Evolutionary conservation across 345 rosid species (phyloP).

Genomic region (Erucastrum elatum): DNA sequence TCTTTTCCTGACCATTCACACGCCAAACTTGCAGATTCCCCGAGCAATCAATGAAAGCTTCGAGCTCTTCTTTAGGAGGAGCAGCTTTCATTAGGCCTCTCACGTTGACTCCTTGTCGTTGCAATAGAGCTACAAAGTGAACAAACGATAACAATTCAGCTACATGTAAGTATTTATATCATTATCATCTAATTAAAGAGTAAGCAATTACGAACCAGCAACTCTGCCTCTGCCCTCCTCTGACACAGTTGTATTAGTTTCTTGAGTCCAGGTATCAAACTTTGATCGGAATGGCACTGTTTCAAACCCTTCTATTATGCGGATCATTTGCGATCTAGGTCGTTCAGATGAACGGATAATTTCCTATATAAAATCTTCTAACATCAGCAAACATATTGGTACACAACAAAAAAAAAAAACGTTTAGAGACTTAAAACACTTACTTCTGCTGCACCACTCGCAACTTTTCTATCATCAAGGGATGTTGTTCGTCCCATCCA

Average conservation of each 20-base stretch:
- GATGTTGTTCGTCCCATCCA: conserved; percentile 48
- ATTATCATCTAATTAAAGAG: not conserved
- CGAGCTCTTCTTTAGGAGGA: conserved; percentile 81
- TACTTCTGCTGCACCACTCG: conserved; percentile 42
- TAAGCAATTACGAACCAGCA: conserved; percentile 64
- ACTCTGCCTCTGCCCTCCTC: conserved; percentile 99
- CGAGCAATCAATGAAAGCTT: conserved; percentile 83
- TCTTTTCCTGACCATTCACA: conserved; percentile 74
- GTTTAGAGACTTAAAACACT: not conserved
- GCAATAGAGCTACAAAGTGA: conserved; percentile 62
- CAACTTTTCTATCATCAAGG: conserved; percentile 44
- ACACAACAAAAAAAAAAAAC: not conserved
- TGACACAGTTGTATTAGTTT: conserved; percentile 67
- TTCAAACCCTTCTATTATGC: conserved; percentile 96
- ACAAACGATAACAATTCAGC: not conserved
- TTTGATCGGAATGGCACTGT: conserved; percentile 80
- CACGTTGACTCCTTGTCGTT: conserved; percentile 91
- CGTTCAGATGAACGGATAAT: conserved; percentile 56
- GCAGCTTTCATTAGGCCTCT: conserved; percentile 83
- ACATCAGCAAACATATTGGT: conserved; percentile 21
- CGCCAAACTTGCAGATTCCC: conserved; percentile 97
- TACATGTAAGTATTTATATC: not conserved
- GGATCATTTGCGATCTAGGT: conserved; percentile 69
- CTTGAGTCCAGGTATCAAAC: conserved; percentile 88
- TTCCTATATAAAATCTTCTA: conserved; percentile 57